Percentiles rank a stretch among this genome's conserved stretches.
These are phyloP conservation scores for Talaromyces nanjingensis DNA, from an alignment of 495 filamentous ascomycete species.

Conservation along the genomic window DNA sequence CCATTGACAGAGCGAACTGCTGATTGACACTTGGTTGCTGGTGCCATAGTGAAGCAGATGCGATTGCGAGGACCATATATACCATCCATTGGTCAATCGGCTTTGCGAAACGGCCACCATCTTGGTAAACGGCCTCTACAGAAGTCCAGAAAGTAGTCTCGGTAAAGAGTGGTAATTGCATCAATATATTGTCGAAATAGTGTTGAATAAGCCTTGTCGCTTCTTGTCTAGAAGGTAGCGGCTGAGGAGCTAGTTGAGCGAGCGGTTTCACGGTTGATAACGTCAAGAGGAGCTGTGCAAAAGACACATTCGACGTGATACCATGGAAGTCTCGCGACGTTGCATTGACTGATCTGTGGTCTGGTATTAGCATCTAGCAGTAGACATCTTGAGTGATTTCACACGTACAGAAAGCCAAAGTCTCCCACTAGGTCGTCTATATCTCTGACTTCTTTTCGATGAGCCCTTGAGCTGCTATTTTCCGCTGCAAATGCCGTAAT, in stretches of 20 bases:
- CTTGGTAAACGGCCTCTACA: slow-evolving; percentile 70
- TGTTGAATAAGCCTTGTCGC: slow-evolving; percentile 64
- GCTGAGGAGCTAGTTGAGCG: slow-evolving; percentile 45
- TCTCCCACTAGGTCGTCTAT: slow-evolving; percentile 76
- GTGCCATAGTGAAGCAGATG: slow-evolving; percentile 64
- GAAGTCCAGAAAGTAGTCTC: slow-evolving; percentile 68
- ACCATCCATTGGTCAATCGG: slow-evolving; percentile 77
- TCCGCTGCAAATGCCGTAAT: slow-evolving; percentile 37
- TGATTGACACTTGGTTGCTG: slow-evolving; percentile 57
- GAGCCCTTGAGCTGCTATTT: slow-evolving; percentile 25
- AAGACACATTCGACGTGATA: slow-evolving; percentile 75
- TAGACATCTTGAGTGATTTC: too few species aligned
- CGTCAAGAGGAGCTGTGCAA: slow-evolving; percentile 73
- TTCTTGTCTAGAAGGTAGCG: slow-evolving; percentile 58
- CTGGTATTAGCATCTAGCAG: too few species aligned
- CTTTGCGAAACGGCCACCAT: slow-evolving; percentile 50
- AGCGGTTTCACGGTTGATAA: slow-evolving; percentile 60
- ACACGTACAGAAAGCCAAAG: slow-evolving; percentile 66
- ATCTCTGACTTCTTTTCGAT: slow-evolving; percentile 59
- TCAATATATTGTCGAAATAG: slow-evolving; percentile 75
- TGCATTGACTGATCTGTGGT: slow-evolving; percentile 72
- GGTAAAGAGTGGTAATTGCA: slow-evolving; percentile 70
- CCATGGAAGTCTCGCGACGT: slow-evolving; percentile 88
- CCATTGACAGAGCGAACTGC: slow-evolving; percentile 56
- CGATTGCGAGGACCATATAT: slow-evolving; percentile 82